Base-by-base conservation (phyloP, 352 stramenopile species). In the Plasmopara viticola region DNA sequence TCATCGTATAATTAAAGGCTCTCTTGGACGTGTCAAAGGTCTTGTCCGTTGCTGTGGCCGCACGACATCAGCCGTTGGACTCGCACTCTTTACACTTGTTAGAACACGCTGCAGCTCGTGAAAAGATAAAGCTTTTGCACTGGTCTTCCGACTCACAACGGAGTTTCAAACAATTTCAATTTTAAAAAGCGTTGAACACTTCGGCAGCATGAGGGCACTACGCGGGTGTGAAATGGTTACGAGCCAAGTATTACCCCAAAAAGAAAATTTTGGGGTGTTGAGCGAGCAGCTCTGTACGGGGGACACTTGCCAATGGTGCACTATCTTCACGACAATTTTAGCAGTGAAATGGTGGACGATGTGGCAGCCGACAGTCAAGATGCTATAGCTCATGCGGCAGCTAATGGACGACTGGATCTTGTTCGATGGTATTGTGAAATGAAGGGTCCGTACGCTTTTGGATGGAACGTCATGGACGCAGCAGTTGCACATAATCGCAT, bases 391-490 rank as follows among this genome's bases (percentile, higher is more conserved):
- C 67, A 66, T 46, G 67, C 62, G 6, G 64, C 67, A 2, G 64
- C 64, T 2, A 55, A 58, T 34, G 68, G 64, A 1, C 50, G 60
- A 30, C 9, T 78, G 43, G 69, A 75, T 10, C 28, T 74, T 1
- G 58, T 78, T 17, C 44, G 64, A 43, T 78, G 65, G 65, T 64
- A 68, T 47, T 68, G 62, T 52, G 58, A 74, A 14, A 57, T 66
- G 50, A 72, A 72, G 34, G 70, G 65, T 7, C 64, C 55, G 4
- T 74, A 70, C 44, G 59, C 66, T 9, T 68, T 74, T 29, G 69
- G 69, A 9, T 75, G 66, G 46, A 68, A 55, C 41, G 68, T 64
- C 9, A 74, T 79, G 69, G 69, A 74, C 48, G 63, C 69, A 9
- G 69, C 69, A 10, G 51, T 70, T n/a, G 66, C 66, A 2, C 44